Percentiles rank a stretch among this genome's conserved stretches.
Conservation (phyloP, 768 basidiomycete species). For the Imleria badia region DNA sequence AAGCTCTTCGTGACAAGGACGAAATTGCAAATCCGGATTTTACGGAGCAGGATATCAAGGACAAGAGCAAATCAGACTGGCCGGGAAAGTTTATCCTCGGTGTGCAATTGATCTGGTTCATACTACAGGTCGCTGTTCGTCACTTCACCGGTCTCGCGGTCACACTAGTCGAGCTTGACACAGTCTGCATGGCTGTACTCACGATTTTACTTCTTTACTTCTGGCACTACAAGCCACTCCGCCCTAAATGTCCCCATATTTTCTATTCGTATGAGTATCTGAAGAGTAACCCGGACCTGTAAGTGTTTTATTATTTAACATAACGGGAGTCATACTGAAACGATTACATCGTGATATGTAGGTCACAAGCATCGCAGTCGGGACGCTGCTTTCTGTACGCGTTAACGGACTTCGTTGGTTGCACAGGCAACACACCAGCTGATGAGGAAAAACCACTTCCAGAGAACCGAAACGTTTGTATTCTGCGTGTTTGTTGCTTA, state of each 20-base stretch:
- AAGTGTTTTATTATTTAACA: neutral
- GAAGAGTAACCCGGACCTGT: neutral
- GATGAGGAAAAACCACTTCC: no score
- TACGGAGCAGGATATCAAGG: neutral
- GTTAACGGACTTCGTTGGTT: no score
- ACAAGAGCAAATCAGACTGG: neutral
- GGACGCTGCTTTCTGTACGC: no score
- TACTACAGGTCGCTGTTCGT: neutral
- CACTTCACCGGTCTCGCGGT: neutral
- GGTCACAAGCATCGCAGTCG: neutral
- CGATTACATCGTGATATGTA: neutral
- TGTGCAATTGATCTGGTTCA: neutral
- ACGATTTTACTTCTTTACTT: neutral
- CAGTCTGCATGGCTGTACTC: neutral
- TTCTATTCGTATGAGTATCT: neutral
- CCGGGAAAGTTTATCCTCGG: neutral
- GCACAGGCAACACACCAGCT: no score
- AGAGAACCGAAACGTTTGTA: no score
- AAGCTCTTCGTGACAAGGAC: neutral
- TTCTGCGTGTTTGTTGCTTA: no score
- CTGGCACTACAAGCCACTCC: constrained; percentile 1
- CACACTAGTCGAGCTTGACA: constrained; percentile 3
- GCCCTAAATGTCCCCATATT: neutral
- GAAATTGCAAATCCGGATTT: neutral
- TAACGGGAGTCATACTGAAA: neutral